Evolutionary conservation across 129 eudicot genomes (phyloP).

Genomic region (Helichrysum umbraculigerum): DNA sequence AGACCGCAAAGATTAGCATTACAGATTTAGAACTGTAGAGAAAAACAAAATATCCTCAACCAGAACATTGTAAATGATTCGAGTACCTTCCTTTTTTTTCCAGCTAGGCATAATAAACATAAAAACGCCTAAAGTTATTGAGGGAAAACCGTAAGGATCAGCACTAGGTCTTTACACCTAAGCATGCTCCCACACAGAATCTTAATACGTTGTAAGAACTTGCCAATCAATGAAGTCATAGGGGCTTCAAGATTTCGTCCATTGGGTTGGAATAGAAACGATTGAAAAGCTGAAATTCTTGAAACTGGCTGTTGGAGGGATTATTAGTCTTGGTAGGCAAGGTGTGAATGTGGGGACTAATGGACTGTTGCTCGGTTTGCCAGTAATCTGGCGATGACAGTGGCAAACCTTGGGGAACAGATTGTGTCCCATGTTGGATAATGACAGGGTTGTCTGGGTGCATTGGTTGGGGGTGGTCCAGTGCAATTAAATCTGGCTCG

Average conservation of each 20-base stretch:
- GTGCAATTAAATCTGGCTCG: conserved; percentile 39
- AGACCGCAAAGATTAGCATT: not conserved
- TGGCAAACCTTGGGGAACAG: conserved; percentile 49
- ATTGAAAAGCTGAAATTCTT: conserved; percentile 41
- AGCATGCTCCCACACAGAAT: not conserved
- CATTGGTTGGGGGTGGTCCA: conserved; percentile 38
- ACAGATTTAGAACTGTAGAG: no score
- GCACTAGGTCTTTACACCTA: conserved; percentile 3
- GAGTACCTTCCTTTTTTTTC: not conserved
- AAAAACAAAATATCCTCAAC: not conserved
- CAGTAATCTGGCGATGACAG: conserved; percentile 53
- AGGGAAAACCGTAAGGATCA: not conserved
- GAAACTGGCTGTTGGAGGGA: conserved; percentile 31
- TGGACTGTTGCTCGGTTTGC: conserved; percentile 48
- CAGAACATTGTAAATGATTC: not conserved
- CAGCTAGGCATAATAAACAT: not conserved
- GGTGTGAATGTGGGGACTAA: conserved; percentile 26
- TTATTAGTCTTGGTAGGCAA: conserved; percentile 28
- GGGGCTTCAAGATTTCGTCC: conserved; percentile 32
- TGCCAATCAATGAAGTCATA: not conserved
- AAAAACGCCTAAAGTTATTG: not conserved
- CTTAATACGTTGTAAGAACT: not conserved
- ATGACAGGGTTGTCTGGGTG: conserved; percentile 28
- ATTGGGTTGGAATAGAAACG: conserved; percentile 53
- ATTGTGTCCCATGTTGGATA: conserved; percentile 31